These are phyloP conservation scores for Chlorella sorokiniana DNA, from an alignment of 139 green algal species.

Conservation along the genomic window DNA sequence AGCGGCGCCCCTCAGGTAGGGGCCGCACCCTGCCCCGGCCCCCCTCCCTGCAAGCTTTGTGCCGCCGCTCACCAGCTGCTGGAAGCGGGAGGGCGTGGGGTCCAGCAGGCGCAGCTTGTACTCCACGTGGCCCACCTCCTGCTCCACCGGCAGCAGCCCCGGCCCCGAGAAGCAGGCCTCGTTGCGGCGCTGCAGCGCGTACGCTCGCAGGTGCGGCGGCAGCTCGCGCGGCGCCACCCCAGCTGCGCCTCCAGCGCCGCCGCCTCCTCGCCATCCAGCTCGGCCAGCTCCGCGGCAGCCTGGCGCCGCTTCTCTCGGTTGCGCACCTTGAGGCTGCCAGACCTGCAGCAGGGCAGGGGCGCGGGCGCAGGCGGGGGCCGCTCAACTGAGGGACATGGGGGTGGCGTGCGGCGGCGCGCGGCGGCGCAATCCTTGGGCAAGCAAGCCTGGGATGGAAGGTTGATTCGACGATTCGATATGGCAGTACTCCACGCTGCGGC, in stretches of 20 bases:
- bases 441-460: too few species aligned
- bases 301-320: not conserved
- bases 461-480: too few species aligned
- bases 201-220: conserved; percentile 15
- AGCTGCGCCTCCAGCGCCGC: not conserved
- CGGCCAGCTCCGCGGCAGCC: not conserved
- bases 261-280: conserved; percentile 4
- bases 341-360: not conserved
- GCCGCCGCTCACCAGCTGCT: conserved; percentile 84
- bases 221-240: not conserved
- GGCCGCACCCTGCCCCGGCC: too few species aligned
- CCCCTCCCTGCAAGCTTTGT: too few species aligned
- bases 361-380: too few species aligned
- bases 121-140: conserved; percentile 79
- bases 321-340: not conserved
- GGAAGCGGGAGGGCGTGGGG: conserved; percentile 65
- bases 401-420: too few species aligned
- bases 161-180: conserved; percentile 45
- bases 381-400: not conserved
- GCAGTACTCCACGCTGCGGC: too few species aligned
- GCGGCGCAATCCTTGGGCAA: too few species aligned
- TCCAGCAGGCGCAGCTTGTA: conserved; percentile 83
- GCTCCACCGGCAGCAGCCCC: conserved; percentile 62
- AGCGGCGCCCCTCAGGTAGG: too few species aligned
- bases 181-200: conserved; percentile 29